phyloP scores from a whole-genome alignment of 106 monocot species.

The Dendrobium chrysotoxum region DNA sequence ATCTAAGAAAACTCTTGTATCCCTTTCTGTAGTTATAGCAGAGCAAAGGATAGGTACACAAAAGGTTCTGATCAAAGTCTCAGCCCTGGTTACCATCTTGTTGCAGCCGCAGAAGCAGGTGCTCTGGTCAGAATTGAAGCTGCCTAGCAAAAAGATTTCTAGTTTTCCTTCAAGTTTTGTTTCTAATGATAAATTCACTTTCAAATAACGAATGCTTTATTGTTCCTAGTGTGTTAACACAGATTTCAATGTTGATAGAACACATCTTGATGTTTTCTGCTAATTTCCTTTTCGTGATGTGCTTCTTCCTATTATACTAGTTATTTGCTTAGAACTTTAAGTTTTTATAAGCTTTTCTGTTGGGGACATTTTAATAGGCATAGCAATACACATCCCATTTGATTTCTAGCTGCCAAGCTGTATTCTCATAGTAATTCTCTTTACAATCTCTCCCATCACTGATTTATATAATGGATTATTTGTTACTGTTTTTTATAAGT shows the following conservation, averaged over 20 bases:
- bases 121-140: constrained; percentile 45
- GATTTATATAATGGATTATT: neutral
- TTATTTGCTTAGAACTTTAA: neutral
- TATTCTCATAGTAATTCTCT: neutral
- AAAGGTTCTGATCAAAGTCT: constrained; percentile 33
- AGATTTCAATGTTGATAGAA: neutral
- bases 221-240: neutral
- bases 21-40: constrained; percentile 55
- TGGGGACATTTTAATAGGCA: neutral
- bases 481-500: neutral
- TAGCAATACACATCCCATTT: too few relatives aligned
- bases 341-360: neutral
- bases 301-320: neutral
- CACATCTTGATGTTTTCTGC: neutral
- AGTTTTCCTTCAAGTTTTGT: neutral
- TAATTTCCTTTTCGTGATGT: neutral
- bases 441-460: neutral
- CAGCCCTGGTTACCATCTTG: constrained; percentile 56
- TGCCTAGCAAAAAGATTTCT: neutral
- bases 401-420: too few relatives aligned
- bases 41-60: constrained; percentile 62
- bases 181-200: neutral
- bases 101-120: constrained; percentile 91
- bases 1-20: constrained; percentile 5
- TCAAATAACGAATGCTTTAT: neutral